Evolutionary conservation across 345 rosid species (phyloP).

Genomic region (Eucalyptus cloeziana): DNA sequence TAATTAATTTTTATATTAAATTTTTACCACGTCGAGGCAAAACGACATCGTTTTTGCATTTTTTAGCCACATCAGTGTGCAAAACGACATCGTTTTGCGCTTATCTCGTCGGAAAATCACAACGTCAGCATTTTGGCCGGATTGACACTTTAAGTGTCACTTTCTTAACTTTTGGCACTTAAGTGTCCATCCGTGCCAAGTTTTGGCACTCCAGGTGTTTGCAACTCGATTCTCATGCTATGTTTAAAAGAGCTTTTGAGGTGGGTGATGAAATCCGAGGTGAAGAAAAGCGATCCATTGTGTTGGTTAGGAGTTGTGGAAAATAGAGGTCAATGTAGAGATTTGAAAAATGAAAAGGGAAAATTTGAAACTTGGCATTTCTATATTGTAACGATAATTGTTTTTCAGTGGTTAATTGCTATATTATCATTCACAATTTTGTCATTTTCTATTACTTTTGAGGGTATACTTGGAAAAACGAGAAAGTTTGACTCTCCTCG

Average conservation of each 20-base stretch:
- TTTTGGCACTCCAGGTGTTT: no score
- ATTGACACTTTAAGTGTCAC: no score
- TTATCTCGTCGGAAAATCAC: no score
- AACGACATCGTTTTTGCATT: no score
- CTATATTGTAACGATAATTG: background rate
- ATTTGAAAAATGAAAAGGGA: background rate
- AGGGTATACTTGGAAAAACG: background rate
- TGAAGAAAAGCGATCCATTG: background rate
- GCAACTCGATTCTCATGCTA: background rate
- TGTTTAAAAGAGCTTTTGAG: background rate
- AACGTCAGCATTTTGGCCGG: no score
- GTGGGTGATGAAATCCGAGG: background rate
- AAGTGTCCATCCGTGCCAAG: no score
- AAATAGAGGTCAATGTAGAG: background rate
- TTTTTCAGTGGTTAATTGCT: background rate
- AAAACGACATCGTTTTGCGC: no score
- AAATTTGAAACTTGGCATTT: background rate
- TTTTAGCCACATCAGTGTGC: no score
- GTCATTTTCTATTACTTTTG: background rate
- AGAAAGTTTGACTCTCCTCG: background rate
- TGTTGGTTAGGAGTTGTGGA: background rate
- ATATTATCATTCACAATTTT: background rate
- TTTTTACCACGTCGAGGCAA: no score
- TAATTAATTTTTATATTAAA: no score
- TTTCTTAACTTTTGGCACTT: no score